Evolutionary conservation across 2,329 filamentous ascomycete species (phyloP).

Genomic region (Cladosporium phlei): DNA sequence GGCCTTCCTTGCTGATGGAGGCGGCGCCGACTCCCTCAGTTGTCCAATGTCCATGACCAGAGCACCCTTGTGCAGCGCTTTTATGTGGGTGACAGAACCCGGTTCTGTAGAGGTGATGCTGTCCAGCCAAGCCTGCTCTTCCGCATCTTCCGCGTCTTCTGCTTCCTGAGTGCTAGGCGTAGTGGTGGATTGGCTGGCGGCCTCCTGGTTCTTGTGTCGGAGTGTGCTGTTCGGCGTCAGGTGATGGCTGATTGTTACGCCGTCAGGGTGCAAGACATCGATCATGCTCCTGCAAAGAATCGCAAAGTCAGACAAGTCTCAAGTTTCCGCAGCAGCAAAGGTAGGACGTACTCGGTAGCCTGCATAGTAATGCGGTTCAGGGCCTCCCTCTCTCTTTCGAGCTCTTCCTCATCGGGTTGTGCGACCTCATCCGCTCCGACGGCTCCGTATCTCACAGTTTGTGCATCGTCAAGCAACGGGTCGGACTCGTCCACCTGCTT

Average conservation of each 20-base stretch:
- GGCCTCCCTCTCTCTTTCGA: slow-evolving; percentile 44
- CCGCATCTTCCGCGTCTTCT: slow-evolving; percentile 18
- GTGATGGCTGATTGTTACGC: slow-evolving; percentile 30
- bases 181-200: slow-evolving; percentile 2
- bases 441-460: slow-evolving; percentile 43
- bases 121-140: slow-evolving; percentile 31
- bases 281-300: slow-evolving; percentile 43
- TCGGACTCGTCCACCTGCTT: slow-evolving; percentile 43
- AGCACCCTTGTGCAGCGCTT: slow-evolving; percentile 23
- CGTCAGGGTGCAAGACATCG: slow-evolving; percentile 43
- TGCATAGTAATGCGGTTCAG: slow-evolving; percentile 47
- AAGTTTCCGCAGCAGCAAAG: neutral
- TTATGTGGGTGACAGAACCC: slow-evolving; percentile 21
- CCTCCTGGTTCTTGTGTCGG: slow-evolving; percentile 13
- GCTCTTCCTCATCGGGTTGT: slow-evolving; percentile 46
- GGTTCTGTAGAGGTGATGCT: slow-evolving; percentile 24
- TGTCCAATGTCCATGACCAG: slow-evolving; percentile 26
- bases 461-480: slow-evolving; percentile 42
- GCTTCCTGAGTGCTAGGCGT: slow-evolving; percentile 13
- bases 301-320: slow-evolving; percentile 15
- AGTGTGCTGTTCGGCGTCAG: slow-evolving; percentile 15
- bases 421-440: slow-evolving; percentile 33
- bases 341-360: slow-evolving; percentile 41
- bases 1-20: slow-evolving; percentile 6
- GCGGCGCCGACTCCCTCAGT: slow-evolving; percentile 13